Evolutionary conservation across 306 rosid species (phyloP).

Genomic region (Rosa lucieae): DNA sequence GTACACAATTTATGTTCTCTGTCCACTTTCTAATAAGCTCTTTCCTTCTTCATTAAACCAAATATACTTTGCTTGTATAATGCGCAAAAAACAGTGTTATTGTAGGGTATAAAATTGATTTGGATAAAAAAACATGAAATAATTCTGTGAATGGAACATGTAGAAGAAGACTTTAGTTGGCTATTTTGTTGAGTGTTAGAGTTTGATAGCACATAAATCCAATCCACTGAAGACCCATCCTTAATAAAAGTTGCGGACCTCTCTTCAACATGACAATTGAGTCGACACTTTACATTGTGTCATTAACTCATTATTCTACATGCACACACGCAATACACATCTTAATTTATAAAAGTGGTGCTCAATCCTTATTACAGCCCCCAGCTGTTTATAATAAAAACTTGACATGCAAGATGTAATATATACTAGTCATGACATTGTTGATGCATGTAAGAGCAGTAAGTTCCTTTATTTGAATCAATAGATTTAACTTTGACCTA

Average conservation of each 20-base stretch:
- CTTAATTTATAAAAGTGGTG: not conserved
- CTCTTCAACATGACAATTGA: not conserved
- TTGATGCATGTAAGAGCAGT: not conserved
- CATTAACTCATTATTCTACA: not conserved
- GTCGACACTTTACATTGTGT: not conserved
- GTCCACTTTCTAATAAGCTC: conserved; percentile 4
- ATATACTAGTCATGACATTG: too few species aligned
- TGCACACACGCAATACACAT: not conserved
- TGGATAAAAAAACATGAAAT: conserved; percentile 3
- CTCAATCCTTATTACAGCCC: not conserved
- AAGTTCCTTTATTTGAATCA: not conserved
- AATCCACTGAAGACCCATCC: not conserved
- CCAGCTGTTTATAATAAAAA: not conserved
- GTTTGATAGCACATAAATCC: not conserved
- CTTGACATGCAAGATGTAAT: not conserved
- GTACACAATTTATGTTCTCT: conserved; percentile 42
- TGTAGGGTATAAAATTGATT: not conserved
- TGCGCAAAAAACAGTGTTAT: not conserved
- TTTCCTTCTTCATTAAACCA: not conserved
- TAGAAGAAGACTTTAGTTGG: not conserved
- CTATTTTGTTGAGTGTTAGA: not conserved
- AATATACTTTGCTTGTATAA: not conserved
- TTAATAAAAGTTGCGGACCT: not conserved
- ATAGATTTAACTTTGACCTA: not conserved
- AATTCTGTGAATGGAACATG: not conserved